Conservation (phyloP, 768 basidiomycete species). For the Terana coerulea region DNA sequence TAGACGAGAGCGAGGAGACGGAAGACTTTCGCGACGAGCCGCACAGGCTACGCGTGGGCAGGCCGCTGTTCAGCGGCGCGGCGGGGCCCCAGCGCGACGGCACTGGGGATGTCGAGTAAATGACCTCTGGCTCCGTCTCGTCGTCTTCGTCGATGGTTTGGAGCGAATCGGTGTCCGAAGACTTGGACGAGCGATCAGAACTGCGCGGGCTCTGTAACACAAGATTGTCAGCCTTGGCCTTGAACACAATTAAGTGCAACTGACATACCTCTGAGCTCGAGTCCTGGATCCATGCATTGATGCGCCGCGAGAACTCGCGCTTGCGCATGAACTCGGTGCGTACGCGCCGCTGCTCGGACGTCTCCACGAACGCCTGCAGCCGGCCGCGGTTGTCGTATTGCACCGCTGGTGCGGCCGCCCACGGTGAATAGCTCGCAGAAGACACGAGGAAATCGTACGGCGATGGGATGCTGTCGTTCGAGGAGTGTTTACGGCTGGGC, state of each 20-base stretch:
- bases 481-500: background rate
- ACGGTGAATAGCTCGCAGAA: background rate
- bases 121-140: conserved; percentile 6
- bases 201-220: background rate
- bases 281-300: conserved; percentile 33
- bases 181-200: background rate
- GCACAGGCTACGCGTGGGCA: conserved; percentile 2
- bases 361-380: conserved; percentile 43
- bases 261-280: background rate
- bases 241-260: too few species aligned
- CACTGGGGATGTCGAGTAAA: conserved; percentile 11
- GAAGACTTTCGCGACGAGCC: conserved; percentile 12
- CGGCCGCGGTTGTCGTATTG: conserved; percentile 38
- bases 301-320: conserved; percentile 39
- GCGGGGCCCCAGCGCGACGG: background rate
- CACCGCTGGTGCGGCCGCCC: background rate
- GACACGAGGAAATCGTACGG: background rate
- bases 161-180: conserved; percentile 1
- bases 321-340: conserved; percentile 50
- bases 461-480: background rate
- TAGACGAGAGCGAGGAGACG: conserved; percentile 7
- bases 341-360: conserved; percentile 42
- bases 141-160: conserved; percentile 12
- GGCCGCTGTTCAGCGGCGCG: background rate
- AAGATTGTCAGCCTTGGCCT: too few species aligned